Evolutionary conservation across 441 rosid species (phyloP).

Genomic region (Bocquillonia castaneifolia): DNA sequence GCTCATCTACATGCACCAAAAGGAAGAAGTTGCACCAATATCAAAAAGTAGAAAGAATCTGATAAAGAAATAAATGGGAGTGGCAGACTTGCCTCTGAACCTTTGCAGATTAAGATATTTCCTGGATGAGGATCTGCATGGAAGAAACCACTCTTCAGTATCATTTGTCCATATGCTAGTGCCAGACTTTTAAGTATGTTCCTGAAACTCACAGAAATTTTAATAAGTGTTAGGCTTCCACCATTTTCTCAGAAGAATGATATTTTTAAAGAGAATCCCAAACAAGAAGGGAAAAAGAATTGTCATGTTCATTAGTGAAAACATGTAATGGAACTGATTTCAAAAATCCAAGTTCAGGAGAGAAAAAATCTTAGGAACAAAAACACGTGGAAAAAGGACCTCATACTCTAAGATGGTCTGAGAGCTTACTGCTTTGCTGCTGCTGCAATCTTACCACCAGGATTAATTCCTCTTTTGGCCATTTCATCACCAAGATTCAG

Average conservation of each 20-base stretch:
- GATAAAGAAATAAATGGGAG: slow-evolving; percentile 17
- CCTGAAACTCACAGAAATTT: slow-evolving; percentile 40
- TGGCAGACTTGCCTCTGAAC: slow-evolving; percentile 71
- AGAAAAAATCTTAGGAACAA: neutral
- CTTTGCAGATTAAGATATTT: slow-evolving; percentile 81
- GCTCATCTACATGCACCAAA: neutral
- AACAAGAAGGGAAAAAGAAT: neutral
- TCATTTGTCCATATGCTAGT: slow-evolving; percentile 90
- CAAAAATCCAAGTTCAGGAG: neutral
- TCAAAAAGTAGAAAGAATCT: slow-evolving; percentile 12
- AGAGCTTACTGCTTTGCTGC: slow-evolving; percentile 87
- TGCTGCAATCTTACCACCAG: slow-evolving; percentile 73
- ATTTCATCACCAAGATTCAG: slow-evolving; percentile 85
- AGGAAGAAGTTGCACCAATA: neutral
- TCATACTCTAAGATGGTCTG: slow-evolving; percentile 35
- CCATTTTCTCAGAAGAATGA: slow-evolving; percentile 4
- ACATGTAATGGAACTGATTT: neutral
- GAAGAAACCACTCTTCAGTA: slow-evolving; percentile 90
- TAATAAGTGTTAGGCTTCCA: slow-evolving; percentile 16
- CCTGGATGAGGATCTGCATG: slow-evolving; percentile 99
- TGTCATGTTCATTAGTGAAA: too few relatives aligned
- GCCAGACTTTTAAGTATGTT: slow-evolving; percentile 76
- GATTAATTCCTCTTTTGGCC: slow-evolving; percentile 88
- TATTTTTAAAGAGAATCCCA: neutral
- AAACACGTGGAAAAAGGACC: slow-evolving; percentile 16